Evolutionary conservation across 768 basidiomycete species (phyloP).

Genomic region (Hebeloma cylindrosporum): DNA sequence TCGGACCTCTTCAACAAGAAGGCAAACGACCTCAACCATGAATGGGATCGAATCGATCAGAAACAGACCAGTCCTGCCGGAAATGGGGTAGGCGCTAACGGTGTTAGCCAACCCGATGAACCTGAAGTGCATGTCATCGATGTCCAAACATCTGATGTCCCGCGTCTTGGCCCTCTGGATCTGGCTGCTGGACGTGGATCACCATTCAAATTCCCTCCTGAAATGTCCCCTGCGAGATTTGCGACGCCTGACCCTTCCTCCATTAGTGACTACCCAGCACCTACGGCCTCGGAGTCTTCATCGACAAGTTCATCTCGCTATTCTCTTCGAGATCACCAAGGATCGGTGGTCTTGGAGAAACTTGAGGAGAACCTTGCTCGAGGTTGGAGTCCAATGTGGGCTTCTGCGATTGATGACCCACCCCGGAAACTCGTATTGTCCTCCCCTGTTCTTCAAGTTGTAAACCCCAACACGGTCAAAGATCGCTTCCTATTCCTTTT

Average conservation of each 20-base stretch:
- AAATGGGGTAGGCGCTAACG: constrained; percentile 3
- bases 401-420: constrained; percentile 75
- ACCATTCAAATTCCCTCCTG: constrained; percentile 39
- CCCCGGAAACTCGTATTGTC: constrained; percentile 84
- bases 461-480: constrained; percentile 91
- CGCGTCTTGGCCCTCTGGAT: constrained; percentile 35
- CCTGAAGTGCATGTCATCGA: constrained; percentile 27
- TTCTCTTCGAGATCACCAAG: constrained; percentile 49
- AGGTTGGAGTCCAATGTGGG: constrained; percentile 57
- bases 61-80: constrained; percentile 2
- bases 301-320: constrained; percentile 73
- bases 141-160: constrained; percentile 43
- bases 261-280: constrained; percentile 66
- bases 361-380: constrained; percentile 70
- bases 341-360: constrained; percentile 59
- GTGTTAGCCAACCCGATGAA: constrained; percentile 16
- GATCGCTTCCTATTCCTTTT: constrained; percentile 98
- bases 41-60: constrained; percentile 60
- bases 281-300: constrained; percentile 70
- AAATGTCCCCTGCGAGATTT: constrained; percentile 50
- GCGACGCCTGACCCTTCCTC: constrained; percentile 80
- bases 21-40: constrained; percentile 53
- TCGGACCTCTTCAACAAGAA: constrained; percentile 66
- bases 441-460: constrained; percentile 89
- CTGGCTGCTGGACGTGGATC: constrained; percentile 29